Evolutionary conservation across 208 protist species (phyloP).

Genomic region (Crithidia fasciculata): DNA sequence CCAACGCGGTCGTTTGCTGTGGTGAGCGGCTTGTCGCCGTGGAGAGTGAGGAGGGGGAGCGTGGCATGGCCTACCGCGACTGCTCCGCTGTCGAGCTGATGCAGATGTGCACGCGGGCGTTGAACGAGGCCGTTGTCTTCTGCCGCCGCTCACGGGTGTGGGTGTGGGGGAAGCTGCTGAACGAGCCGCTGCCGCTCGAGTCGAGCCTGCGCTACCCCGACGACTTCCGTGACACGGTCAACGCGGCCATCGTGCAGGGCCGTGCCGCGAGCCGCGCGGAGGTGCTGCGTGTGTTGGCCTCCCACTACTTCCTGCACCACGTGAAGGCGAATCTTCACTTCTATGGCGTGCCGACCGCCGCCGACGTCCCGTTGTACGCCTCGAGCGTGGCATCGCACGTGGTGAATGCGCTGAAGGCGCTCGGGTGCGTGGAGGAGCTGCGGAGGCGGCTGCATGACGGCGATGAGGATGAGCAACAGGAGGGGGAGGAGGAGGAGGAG

Average conservation of each 20-base stretch:
- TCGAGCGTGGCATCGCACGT: conserved; percentile 74
- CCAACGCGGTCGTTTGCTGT: conserved; percentile 71
- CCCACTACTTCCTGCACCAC: conserved; percentile 88
- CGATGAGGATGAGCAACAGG: conserved; percentile 3
- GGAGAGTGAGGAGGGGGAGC: conserved; percentile 25
- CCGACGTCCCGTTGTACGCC: conserved; percentile 75
- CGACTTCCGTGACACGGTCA: conserved; percentile 81
- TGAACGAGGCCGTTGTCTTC: conserved; percentile 72
- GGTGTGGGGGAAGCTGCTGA: conserved; percentile 72
- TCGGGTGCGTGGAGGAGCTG: conserved; percentile 56
- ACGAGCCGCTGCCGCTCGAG: conserved; percentile 85
- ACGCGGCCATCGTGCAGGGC: conserved; percentile 72
- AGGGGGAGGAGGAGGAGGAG: conserved; percentile 36
- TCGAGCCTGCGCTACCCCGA: conserved; percentile 78
- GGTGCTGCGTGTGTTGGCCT: conserved; percentile 77
- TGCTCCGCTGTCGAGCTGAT: conserved; percentile 71
- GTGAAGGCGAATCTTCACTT: conserved; percentile 77
- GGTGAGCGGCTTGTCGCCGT: conserved; percentile 55
- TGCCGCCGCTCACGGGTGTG: conserved; percentile 69
- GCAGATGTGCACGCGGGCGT: conserved; percentile 78
- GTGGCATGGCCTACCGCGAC: conserved; percentile 41
- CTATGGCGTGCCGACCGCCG: conserved; percentile 72
- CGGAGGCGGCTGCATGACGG: neutral
- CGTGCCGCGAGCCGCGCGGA: conserved; percentile 59
- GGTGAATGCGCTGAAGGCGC: conserved; percentile 49